These are phyloP conservation scores for Silene latifolia DNA, from an alignment of 148 eudicot species.

Conservation along the genomic window DNA sequence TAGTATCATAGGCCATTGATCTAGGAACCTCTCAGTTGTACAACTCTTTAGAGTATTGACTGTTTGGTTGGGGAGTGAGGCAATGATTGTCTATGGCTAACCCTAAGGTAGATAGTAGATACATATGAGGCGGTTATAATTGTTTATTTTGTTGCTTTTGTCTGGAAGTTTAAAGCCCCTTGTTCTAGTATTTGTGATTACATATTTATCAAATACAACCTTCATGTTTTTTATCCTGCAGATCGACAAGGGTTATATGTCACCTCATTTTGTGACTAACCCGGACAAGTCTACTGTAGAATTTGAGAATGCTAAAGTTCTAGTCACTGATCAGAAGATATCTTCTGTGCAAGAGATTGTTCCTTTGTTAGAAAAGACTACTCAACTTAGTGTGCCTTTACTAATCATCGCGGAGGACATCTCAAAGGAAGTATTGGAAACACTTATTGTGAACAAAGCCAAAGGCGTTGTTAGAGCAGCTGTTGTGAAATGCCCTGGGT, in stretches of 20 bases:
- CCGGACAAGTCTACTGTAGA: slow-evolving; percentile 73
- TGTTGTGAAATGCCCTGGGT: slow-evolving; percentile 89
- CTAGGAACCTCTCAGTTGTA: too few species aligned
- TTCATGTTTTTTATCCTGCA: slow-evolving; percentile 32
- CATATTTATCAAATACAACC: slow-evolving; percentile 7
- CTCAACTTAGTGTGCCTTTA: slow-evolving; percentile 82
- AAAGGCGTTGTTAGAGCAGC: slow-evolving; percentile 72
- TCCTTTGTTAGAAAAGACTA: slow-evolving; percentile 77
- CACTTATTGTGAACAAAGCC: slow-evolving; percentile 62
- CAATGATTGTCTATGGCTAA: too few species aligned
- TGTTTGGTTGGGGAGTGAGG: too few species aligned
- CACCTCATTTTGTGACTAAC: slow-evolving; percentile 82
- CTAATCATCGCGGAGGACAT: slow-evolving; percentile 85
- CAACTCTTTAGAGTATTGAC: too few species aligned
- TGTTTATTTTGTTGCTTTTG: not conserved
- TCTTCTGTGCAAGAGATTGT: slow-evolving; percentile 63
- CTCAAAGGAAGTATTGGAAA: slow-evolving; percentile 62
- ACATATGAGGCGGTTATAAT: not conserved
- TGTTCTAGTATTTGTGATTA: not conserved
- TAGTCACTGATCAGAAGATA: slow-evolving; percentile 91
- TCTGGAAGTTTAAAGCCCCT: not conserved
- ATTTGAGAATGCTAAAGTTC: slow-evolving; percentile 75
- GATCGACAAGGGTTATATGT: slow-evolving; percentile 96
- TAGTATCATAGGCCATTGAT: not conserved
- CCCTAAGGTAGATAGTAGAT: too few species aligned